These are phyloP conservation scores for Vicia faba DNA, from an alignment of 306 rosid species.

Conservation along the genomic window DNA sequence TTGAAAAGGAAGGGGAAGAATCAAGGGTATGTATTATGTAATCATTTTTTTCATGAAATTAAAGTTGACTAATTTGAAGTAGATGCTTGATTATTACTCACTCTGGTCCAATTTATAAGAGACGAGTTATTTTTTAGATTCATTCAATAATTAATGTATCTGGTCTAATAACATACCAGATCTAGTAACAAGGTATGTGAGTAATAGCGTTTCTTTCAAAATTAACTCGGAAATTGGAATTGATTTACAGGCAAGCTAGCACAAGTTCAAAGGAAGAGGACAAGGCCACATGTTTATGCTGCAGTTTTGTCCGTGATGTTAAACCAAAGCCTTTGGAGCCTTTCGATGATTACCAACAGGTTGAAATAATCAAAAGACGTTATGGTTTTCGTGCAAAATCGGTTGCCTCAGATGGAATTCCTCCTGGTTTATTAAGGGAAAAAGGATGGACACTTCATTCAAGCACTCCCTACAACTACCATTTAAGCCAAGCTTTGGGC, in stretches of 20 bases:
- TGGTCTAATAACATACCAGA: too few species aligned
- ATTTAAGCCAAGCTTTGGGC: slow-evolving; percentile 50
- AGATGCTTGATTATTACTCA: too few species aligned
- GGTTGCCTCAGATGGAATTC: slow-evolving; percentile 45
- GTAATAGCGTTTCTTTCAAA: too few species aligned
- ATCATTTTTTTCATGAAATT: too few species aligned
- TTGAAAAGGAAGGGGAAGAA: slow-evolving; percentile 46
- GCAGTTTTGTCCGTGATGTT: slow-evolving; percentile 11
- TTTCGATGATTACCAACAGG: slow-evolving; percentile 32
- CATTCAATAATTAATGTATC: too few species aligned
- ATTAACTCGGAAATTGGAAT: too few species aligned
- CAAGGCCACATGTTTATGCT: slow-evolving; percentile 31
- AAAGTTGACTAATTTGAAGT: too few species aligned
- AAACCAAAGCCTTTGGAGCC: slow-evolving; percentile 36
- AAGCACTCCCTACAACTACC: slow-evolving; percentile 32
- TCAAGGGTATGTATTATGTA: slow-evolving; percentile 32
- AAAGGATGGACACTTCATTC: slow-evolving; percentile 41
- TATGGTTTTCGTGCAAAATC: slow-evolving; percentile 44
- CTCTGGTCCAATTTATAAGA: too few species aligned
- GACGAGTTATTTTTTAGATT: too few species aligned
- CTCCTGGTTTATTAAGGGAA: slow-evolving; percentile 37
- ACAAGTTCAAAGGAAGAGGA: slow-evolving; percentile 48
- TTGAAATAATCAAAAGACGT: slow-evolving; percentile 30
- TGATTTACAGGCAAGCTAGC: slow-evolving; percentile 41
- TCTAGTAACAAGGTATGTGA: too few species aligned